Evolutionary conservation across 768 basidiomycete genomes (phyloP).

Genomic region (Royoungia palumana): DNA sequence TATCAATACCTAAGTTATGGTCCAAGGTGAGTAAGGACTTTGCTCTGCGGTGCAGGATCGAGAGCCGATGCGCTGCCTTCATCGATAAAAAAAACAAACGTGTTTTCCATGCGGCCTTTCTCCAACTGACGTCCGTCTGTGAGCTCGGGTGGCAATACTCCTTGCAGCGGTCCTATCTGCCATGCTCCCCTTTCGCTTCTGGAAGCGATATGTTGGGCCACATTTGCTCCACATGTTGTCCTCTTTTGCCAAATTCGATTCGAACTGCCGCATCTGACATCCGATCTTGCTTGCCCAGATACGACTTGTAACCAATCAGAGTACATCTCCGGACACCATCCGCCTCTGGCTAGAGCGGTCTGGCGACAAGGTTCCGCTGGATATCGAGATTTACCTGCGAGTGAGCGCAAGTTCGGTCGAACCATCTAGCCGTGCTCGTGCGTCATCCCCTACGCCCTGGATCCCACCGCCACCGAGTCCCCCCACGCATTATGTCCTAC

Average conservation of each 20-base stretch:
- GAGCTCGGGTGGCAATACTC: conserved; percentile 2
- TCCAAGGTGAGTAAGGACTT: conserved; percentile 56
- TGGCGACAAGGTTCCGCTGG: conserved; percentile 64
- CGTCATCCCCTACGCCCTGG: conserved; percentile 32
- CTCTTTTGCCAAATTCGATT: not conserved
- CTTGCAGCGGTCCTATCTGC: not conserved
- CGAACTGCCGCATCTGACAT: not conserved
- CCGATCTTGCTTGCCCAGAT: conserved; percentile 44
- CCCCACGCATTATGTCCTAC: conserved; percentile 39
- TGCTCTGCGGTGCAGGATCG: not conserved
- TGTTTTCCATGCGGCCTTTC: conserved; percentile 4
- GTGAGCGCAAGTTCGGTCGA: conserved; percentile 36
- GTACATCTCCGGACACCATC: conserved; percentile 71
- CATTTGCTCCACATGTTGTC: conserved; percentile 3
- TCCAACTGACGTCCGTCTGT: not conserved
- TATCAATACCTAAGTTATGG: conserved; percentile 70
- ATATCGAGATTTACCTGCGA: conserved; percentile 76
- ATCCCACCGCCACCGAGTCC: conserved; percentile 30
- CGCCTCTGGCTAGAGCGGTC: conserved; percentile 83
- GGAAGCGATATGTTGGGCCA: not conserved
- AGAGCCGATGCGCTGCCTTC: too few species aligned
- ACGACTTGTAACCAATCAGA: conserved; percentile 66
- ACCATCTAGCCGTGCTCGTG: conserved; percentile 20
- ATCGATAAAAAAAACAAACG: conserved; percentile 17
- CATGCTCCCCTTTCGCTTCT: not conserved